Evolutionary conservation across 2,329 filamentous ascomycete species (phyloP), one percentile per base, ranked within the genome.

Genomic region (Biscogniauxia sp.): DNA sequence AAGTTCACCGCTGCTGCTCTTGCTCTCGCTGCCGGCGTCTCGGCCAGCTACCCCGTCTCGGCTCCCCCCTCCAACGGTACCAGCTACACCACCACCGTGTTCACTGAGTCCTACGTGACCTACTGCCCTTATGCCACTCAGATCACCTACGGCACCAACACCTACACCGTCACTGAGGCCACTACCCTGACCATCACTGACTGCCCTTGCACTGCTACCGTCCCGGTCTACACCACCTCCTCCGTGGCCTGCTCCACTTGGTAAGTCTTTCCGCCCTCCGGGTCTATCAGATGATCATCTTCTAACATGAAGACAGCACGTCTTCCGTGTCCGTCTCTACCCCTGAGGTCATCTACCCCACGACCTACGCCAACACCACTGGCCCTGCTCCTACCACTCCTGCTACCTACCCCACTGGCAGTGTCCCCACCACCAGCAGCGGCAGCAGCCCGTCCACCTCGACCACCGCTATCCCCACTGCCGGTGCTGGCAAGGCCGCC

Each of bases 111-210:
- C 61, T 85, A 85, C 80, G 87, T 84, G 78, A 92, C 89, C 73
- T 91, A 82, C 85, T 92, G 90, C 86, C 88, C 89, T 20, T 80
- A 73, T 68, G 75, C 89, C 66, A 91, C 89, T 69, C 76, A 80
- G 69, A 77, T 91, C 76, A 84, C 83, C 72, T 81, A 89, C 79
- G 84, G 82, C 74, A 80, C 77, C 77, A 80, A 83, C 75, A 90
- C 88, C 78, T 90, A 89, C 83, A 88, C 84, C 70, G 80, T 92
- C 77, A 87, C 87, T 66, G 79, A 83, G 78, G 77, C 88, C 74
- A 88, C 86, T 75, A 88, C 86, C 75, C 77, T 90, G 76, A 90
- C 88, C 79, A 84, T 90, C 82, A 85, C 85, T 70, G 80, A 88
- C 82, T 89, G 88, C 83, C 84, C 87, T 69, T 90, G 87, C 87